Evolutionary conservation across 495 filamentous ascomycete genomes (phyloP), one percentile per base, ranked within the genome.

Genomic region (Margaritispora aquatica): DNA sequence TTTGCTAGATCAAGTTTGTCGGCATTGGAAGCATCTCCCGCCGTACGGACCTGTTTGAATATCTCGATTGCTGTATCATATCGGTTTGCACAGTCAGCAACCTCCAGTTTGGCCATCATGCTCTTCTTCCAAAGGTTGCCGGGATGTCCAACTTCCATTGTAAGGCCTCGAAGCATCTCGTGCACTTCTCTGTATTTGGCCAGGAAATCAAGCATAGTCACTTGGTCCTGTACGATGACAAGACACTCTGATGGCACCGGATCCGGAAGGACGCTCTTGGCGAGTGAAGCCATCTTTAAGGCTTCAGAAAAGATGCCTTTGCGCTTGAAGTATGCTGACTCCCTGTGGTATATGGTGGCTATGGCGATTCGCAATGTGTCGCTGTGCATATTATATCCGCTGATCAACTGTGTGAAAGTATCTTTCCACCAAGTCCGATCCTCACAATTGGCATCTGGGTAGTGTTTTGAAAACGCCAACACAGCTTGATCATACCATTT

Each of bases 351-450:
- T 20, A 61, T 41, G 1, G 53, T 57, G 19, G 59, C 59, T 13
- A 56, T 26, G 1, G 59, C 53, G 24, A 52, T 21, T 46, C 26
- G 26, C 26, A 57, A 24, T 19, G 41, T 41, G 23, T 61, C 47
- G 7, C 17, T 46, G 23, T 51, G 52, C n/a, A 61, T 20, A 17
- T 61, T 47, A 34, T 36, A 61, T 13, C 26, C 22, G 21, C n/a
- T 22, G 29, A 61, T 20, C 13, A 61, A n/a, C 2, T 55, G 54
- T 36, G 53, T 13, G 26, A 61, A 61, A 22, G 44, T 51, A 10
- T 23, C 31, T 53, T 47, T 56, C 59, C 59, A 61, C 59, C 59
- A 61, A n/a, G 31, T 52, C n/a, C 58, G 17, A 11, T 21, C 20
- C 21, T 61, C 52, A 20, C 26, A 23, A 1, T 61, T 51, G 24